Percentiles rank a stretch among this genome's conserved stretches.
phyloP scores from a whole-genome alignment of 495 filamentous ascomycete genomes.

The Trichoderma virens region DNA sequence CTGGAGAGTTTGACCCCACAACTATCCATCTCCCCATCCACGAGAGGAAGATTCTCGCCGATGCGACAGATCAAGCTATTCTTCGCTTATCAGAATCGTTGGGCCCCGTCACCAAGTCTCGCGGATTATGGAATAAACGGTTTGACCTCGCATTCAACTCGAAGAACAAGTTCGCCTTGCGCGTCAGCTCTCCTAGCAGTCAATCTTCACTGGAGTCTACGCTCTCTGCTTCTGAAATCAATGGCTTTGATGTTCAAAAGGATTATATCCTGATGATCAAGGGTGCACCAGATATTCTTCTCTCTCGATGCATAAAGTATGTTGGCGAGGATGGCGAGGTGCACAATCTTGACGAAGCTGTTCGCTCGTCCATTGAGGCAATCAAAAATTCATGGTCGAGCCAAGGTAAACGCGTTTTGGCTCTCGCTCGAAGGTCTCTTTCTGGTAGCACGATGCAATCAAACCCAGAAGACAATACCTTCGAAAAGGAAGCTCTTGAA shows the following conservation, averaged over 20 bases:
- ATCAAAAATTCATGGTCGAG: slow-evolving; percentile 55
- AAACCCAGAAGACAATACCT: slow-evolving; percentile 28
- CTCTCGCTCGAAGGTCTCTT: not conserved
- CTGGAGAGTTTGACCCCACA: slow-evolving; percentile 58
- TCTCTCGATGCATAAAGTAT: slow-evolving; percentile 45
- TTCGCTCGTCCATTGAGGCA: slow-evolving; percentile 34
- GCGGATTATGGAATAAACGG: not conserved
- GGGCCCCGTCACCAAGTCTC: slow-evolving; percentile 27
- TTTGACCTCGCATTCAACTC: slow-evolving; percentile 69
- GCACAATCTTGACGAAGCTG: slow-evolving; percentile 30
- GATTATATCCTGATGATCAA: slow-evolving; percentile 45
- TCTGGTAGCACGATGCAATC: not conserved
- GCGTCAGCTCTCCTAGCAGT: not conserved
- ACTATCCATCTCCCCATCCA: slow-evolving; percentile 44
- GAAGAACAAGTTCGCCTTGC: slow-evolving; percentile 57
- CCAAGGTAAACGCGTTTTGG: slow-evolving; percentile 30
- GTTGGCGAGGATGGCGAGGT: slow-evolving; percentile 39
- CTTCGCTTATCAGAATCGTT: slow-evolving; percentile 57
- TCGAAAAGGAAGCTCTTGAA: slow-evolving; percentile 43
- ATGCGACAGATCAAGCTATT: slow-evolving; percentile 66
- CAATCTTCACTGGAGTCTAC: slow-evolving; percentile 12
- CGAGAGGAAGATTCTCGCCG: slow-evolving; percentile 55
- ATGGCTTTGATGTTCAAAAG: not conserved
- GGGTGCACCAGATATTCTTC: slow-evolving; percentile 56
- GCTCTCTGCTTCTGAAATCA: not conserved